These are phyloP conservation scores for Cercospora citrullina DNA, from an alignment of 2,329 filamentous ascomycete genomes.

Conservation along the genomic window DNA sequence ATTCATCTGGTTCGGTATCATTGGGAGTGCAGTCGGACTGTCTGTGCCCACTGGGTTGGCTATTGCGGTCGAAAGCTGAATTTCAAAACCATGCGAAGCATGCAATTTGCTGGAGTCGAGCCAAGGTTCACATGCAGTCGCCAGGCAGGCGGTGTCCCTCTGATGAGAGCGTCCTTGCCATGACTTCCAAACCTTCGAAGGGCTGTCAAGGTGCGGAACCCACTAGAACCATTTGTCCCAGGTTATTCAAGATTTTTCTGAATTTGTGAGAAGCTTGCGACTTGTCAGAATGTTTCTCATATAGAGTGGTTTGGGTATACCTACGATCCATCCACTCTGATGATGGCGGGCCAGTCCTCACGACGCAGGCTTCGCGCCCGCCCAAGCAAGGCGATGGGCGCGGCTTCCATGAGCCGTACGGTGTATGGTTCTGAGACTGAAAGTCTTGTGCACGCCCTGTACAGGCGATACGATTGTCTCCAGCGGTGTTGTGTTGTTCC, in stretches of 20 bases:
- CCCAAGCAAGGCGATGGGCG: neutral
- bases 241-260: neutral
- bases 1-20: constrained; percentile 83
- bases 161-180: neutral
- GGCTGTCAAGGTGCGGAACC: constrained; percentile 2
- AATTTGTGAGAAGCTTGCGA: constrained; percentile 21
- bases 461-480: neutral
- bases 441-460: neutral
- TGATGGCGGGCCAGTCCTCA: neutral
- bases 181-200: neutral
- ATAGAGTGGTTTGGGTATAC: constrained; percentile 4
- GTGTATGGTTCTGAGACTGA: neutral
- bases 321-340: neutral
- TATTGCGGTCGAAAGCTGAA: constrained; percentile 2
- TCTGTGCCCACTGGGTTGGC: constrained; percentile 38
- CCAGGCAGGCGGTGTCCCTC: neutral
- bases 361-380: neutral
- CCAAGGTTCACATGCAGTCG: neutral
- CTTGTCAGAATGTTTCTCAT: constrained; percentile 19
- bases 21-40: constrained; percentile 77
- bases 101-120: neutral
- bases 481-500: neutral
- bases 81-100: neutral
- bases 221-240: neutral
- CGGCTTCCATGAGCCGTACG: neutral